These are phyloP conservation scores for Mortierella claussenii DNA, from an alignment of 192 early-diverging fungal genomes.

Conservation along the genomic window DNA sequence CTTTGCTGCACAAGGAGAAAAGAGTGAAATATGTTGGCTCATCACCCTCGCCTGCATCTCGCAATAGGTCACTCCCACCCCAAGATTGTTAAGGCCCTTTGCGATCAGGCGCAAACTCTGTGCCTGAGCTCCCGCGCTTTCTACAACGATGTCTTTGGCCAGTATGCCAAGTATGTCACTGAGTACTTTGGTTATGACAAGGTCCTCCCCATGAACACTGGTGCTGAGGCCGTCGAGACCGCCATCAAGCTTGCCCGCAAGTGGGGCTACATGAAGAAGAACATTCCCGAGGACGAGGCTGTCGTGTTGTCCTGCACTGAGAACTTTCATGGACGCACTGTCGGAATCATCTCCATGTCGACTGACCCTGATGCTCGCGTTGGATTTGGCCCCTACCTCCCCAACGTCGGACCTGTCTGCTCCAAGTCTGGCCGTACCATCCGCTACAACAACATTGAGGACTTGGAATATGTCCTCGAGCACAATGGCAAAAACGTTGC, in stretches of 20 bases:
- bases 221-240: slow-evolving; percentile 98
- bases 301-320: slow-evolving; percentile 84
- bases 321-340: slow-evolving; percentile 98
- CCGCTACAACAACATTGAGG: slow-evolving; percentile 87
- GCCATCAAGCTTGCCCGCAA: slow-evolving; percentile 97
- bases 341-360: slow-evolving; percentile 93
- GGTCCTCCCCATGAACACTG: slow-evolving; percentile 99
- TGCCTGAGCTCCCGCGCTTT: slow-evolving; percentile 95
- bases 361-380: slow-evolving; percentile 86
- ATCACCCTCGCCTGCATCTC: too few species aligned
- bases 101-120: slow-evolving; percentile 88
- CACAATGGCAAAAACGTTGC: slow-evolving; percentile 85
- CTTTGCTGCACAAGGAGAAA: too few species aligned
- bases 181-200: slow-evolving; percentile 97
- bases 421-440: slow-evolving; percentile 76
- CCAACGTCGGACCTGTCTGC: slow-evolving; percentile 83
- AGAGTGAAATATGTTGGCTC: too few species aligned
- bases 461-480: slow-evolving; percentile 88
- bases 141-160: slow-evolving; percentile 94
- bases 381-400: slow-evolving; percentile 96
- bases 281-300: slow-evolving; percentile 81
- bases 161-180: slow-evolving; percentile 90
- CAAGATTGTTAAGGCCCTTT: slow-evolving; percentile 90
- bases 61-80: slow-evolving; percentile 90
- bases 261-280: slow-evolving; percentile 96